Evolutionary conservation across 1,284 basidiomycete genomes (phyloP), one percentile per base, ranked within the genome.

Genomic region (Rhodofomes roseus): DNA sequence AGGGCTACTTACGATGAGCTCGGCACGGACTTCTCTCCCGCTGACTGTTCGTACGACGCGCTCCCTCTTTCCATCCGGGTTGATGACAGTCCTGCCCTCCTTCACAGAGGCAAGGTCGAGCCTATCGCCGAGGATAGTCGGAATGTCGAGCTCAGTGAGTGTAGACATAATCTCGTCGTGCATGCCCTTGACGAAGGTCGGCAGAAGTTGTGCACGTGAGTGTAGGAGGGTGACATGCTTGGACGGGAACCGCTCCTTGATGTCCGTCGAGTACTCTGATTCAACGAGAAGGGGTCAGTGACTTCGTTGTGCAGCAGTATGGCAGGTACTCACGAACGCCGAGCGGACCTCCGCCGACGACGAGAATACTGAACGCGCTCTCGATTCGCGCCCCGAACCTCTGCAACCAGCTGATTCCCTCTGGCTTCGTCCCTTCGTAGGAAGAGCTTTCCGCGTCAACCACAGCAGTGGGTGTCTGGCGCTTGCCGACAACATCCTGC

Each of bases 221-320:
- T 91, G 89, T 0, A 91, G 73, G n/a, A 91, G 76, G 0, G 87
- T 89, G 1, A 91, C 82, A 2, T 72, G 68, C 68, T 86, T 87
- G 29, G 71, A 67, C 0, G 86, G 86, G 64, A 84, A 80, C 18
- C 85, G 67, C 14, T 82, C 81, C 34, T 82, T 83, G 62, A 90
- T 85, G 68, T 92, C 89, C 1, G 85, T 82, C 0, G 88, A 86
- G 64, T 86, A 86, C 70, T 91, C 80, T 85, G 63, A 40, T 20
- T 18, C 1, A n/a, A 18, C 8, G 23, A 11, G 34, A 22, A 18
- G 1, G 14, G 40, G 22, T 29, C 25, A 8, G 31, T 58, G 25
- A 53, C 18, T 1, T 31, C 22, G 29, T 43, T 20, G 23, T 20
- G 18, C 22, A 52, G 8, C n/a, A 34, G 31, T 2, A 48, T 40